Percentiles rank a stretch among this genome's conserved stretches.
These are phyloP conservation scores for Larix sibirica DNA, from an alignment of 83 land plant genomes.

Conservation along the genomic window DNA sequence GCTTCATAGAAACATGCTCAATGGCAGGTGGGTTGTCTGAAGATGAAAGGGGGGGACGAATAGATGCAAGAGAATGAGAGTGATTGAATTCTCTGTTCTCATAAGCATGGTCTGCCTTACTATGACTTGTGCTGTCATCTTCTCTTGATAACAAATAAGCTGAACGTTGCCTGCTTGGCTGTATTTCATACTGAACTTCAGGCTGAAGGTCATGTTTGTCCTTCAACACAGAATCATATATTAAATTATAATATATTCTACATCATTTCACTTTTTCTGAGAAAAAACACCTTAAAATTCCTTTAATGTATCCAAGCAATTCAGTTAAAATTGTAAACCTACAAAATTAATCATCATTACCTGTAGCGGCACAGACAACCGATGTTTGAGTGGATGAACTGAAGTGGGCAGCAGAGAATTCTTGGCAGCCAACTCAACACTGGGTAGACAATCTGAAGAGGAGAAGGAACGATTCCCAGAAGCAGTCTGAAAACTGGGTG, in stretches of 20 bases:
- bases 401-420: neutral
- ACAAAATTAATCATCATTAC: neutral
- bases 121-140: neutral
- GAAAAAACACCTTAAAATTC: neutral
- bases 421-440: neutral
- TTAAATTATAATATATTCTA: neutral
- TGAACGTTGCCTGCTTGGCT: neutral
- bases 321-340: neutral
- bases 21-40: neutral
- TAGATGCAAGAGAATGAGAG: neutral
- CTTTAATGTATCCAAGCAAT: too few species aligned
- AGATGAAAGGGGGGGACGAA: neutral
- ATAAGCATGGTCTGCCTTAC: neutral
- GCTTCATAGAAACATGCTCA: neutral
- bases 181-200: conserved; percentile 2
- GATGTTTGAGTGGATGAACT: neutral
- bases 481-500: neutral
- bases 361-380: neutral
- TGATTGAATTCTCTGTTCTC: neutral
- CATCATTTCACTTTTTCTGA: neutral
- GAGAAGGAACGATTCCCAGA: neutral
- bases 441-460: neutral
- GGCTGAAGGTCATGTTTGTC: neutral
- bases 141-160: neutral
- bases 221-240: neutral